Conservation (phyloP, 1,139 yeast species). For the Candida pseudoviswanathii region DNA sequence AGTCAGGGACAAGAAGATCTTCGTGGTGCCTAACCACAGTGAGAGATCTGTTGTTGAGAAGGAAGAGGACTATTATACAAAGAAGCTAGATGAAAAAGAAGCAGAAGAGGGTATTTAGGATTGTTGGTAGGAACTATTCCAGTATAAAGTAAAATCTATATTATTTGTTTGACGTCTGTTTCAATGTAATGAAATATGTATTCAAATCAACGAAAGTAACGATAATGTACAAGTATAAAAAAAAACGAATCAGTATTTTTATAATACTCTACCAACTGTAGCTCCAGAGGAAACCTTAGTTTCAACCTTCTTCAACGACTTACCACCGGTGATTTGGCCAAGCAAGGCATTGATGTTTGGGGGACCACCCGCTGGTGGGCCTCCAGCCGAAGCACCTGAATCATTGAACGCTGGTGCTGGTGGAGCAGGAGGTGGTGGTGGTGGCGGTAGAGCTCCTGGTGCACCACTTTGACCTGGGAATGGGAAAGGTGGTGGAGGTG, state of each 20-base stretch:
- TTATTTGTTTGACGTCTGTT: no score
- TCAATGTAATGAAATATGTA: neutral
- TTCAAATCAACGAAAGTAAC: neutral
- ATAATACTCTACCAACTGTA: conserved; percentile 49
- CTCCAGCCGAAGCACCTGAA: conserved; percentile 21
- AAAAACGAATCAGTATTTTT: neutral
- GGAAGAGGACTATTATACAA: conserved; percentile 12
- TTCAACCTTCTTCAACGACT: conserved; percentile 49
- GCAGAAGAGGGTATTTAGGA: conserved; percentile 10
- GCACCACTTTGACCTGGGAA: conserved; percentile 17
- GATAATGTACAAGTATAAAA: neutral
- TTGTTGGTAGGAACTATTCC: no score
- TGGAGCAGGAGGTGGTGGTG: conserved; percentile 20
- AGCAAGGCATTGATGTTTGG: conserved; percentile 50
- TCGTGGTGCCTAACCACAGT: conserved; percentile 51
- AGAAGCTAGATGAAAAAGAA: conserved; percentile 8
- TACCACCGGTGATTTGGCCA: conserved; percentile 60
- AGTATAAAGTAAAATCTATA: no score
- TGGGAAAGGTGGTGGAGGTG: conserved; percentile 18
- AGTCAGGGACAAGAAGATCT: conserved; percentile 27
- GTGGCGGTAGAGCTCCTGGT: conserved; percentile 17
- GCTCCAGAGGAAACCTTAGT: conserved; percentile 48
- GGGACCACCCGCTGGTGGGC: conserved; percentile 23
- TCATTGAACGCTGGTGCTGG: conserved; percentile 21
- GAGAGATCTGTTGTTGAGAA: conserved; percentile 12